phyloP scores from a whole-genome alignment of 139 green algal species.

The Microglena sp. region DNA sequence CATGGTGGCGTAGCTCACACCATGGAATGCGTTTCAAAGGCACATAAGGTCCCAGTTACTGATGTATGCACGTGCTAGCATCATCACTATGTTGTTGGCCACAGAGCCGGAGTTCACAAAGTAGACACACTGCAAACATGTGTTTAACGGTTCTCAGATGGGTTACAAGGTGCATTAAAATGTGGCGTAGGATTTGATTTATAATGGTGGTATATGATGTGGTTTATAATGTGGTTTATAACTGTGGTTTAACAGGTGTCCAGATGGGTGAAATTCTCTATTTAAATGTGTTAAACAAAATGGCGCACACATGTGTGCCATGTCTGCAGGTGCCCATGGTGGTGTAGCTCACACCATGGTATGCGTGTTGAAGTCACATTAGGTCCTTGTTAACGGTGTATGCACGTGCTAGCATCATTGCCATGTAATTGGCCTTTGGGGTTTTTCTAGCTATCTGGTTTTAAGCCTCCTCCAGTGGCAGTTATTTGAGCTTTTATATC shows the following conservation, averaged over 20 bases:
- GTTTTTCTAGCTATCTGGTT: too few relatives aligned
- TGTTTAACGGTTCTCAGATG: neutral
- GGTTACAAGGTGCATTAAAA: neutral
- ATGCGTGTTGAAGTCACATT: slow-evolving; percentile 81
- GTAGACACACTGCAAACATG: slow-evolving; percentile 50
- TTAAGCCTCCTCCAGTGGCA: too few relatives aligned
- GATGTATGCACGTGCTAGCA: slow-evolving; percentile 62
- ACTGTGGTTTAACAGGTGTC: too few relatives aligned
- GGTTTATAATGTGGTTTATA: too few relatives aligned
- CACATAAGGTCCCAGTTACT: slow-evolving; percentile 82
- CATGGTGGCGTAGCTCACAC: slow-evolving; percentile 78
- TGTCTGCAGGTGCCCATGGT: slow-evolving; percentile 87
- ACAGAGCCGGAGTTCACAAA: slow-evolving; percentile 78
- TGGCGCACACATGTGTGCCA: too few relatives aligned
- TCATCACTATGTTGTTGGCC: slow-evolving; percentile 77
- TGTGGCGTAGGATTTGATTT: neutral
- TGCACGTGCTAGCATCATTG: slow-evolving; percentile 62
- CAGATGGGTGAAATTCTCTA: too few relatives aligned
- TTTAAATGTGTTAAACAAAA: too few relatives aligned
- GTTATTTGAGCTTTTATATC: too few relatives aligned
- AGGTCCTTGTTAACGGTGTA: slow-evolving; percentile 83
- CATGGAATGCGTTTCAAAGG: slow-evolving; percentile 92
- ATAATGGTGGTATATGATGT: neutral
- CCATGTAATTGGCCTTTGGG: too few relatives aligned
- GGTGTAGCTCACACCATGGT: slow-evolving; percentile 78